Conservation (phyloP, 768 basidiomycete genomes). For the Suillus subalutaceus region DNA sequence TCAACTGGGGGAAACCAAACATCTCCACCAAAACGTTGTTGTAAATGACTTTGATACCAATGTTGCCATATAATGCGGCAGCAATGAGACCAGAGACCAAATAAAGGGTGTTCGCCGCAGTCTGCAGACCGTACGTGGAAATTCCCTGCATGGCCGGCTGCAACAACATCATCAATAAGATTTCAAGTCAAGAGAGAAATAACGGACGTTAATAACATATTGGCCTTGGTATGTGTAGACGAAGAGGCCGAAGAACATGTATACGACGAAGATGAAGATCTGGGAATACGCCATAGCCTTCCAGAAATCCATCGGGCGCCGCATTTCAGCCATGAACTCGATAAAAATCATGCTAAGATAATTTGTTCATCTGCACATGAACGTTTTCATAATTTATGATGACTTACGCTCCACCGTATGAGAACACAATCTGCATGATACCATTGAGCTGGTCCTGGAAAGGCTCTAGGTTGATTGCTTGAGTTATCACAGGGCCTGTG, state of each 20-base stretch:
- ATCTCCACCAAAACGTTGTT: constrained; percentile 53
- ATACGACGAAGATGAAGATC: constrained; percentile 53
- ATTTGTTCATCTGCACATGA: constrained; percentile 29
- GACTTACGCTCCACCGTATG: constrained; percentile 51
- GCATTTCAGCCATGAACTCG: constrained; percentile 64
- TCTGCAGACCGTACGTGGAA: constrained; percentile 36
- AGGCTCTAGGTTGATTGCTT: constrained; percentile 23
- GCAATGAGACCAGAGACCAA: constrained; percentile 59
- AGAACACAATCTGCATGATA: constrained; percentile 68
- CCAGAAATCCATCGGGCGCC: constrained; percentile 70
- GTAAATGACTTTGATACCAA: constrained; percentile 63
- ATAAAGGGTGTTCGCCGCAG: constrained; percentile 44
- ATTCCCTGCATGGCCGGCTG: constrained; percentile 38
- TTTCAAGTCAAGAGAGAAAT: not conserved
- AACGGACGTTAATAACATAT: constrained; percentile 41
- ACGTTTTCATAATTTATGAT: not conserved
- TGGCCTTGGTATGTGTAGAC: constrained; percentile 66
- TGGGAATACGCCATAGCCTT: constrained; percentile 64
- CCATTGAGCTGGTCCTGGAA: constrained; percentile 52
- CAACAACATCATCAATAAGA: constrained; percentile 8
- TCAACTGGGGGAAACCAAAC: constrained; percentile 53
- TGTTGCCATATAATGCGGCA: constrained; percentile 65
- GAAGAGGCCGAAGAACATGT: constrained; percentile 60
- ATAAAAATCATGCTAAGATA: constrained; percentile 32
- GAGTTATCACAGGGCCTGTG: constrained; percentile 18